A percentile compares a stretch with the other conserved stretches of the same genome.
Evolutionary conservation across 192 early-diverging fungal species (phyloP).

Genomic region (Pilobolus umbonatus): DNA sequence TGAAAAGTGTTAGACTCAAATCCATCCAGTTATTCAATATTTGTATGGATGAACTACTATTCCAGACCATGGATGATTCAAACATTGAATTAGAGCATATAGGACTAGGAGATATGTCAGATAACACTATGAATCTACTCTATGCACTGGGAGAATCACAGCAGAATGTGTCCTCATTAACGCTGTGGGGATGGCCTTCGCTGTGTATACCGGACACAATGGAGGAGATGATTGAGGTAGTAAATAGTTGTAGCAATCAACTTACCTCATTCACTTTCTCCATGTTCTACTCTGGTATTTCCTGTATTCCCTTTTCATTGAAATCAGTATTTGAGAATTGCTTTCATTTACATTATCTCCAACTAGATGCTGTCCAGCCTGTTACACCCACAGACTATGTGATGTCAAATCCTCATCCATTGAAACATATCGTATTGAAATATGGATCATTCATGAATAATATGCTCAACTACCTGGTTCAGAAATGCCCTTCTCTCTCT

Average conservation of each 20-base stretch:
- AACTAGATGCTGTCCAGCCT: conserved; percentile 1
- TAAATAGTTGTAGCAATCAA: background rate
- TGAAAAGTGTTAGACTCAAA: background rate
- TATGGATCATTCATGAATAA: conserved; percentile 7
- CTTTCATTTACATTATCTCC: background rate
- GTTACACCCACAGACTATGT: background rate
- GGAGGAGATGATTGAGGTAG: background rate
- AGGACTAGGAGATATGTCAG: conserved; percentile 2
- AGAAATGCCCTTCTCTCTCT: background rate
- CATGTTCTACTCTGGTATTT: conserved; percentile 10
- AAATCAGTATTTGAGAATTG: background rate
- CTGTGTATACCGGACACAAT: conserved; percentile 8
- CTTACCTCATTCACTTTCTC: conserved; percentile 3
- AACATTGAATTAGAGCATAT: background rate
- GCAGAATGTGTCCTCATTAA: background rate
- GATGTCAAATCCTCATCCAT: background rate
- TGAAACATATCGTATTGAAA: conserved; percentile 1
- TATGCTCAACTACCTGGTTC: background rate
- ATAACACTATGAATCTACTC: conserved; percentile 1
- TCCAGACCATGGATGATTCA: background rate
- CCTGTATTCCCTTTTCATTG: background rate
- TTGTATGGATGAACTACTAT: background rate
- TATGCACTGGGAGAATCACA: conserved; percentile 2
- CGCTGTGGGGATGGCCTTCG: conserved; percentile 13
- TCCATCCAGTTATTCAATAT: conserved; percentile 2